Evolutionary conservation across 148 eudicot genomes (phyloP), one percentile per base, ranked within the genome.

Genomic region (Rhododendron henanense): DNA sequence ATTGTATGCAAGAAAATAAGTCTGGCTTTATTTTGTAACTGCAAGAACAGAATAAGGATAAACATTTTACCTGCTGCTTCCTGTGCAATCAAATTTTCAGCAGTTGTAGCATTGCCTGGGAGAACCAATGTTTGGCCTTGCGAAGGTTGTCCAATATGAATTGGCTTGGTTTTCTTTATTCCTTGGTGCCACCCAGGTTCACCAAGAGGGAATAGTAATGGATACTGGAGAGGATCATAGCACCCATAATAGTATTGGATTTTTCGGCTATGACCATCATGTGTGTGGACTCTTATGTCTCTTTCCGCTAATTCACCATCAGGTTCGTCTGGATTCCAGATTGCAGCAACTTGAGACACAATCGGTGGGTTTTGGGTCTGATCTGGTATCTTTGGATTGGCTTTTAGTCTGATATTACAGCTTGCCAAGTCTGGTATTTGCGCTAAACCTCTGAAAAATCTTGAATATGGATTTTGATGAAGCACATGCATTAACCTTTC

Each of bases 121-220:
- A 0, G 8, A 1, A 6, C 23, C 4, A 1, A 4, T 19, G 1
- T 14, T 19, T 59, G n/a, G 0, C 53, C 6, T 59, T 5, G 13
- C 0, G 31, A 11, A 2, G 31, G 3, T 21, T 18, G 15, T 45
- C 35, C 0, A 41, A 0, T 10, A 4, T 0, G 1, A 3, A 1
- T 3, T 11, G 11, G 1, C 3, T 8, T 10, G 3, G 1, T 47
- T 21, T 79, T 25, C 1, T 23, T 2, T 1, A 82, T 82, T 1
- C 69, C 48, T 57, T 82, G 51, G 21, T 82, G 84, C 75, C 45
- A 82, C 2, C 84, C 31, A 0, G 31, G 25, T 19, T 31, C 55
- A 0, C 75, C 51, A 6, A 0, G 2, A 2, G 47, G 84, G 3
- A 82, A 33, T 0, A 82, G 2, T 8, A 48, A 14, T 53, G 59